These are phyloP conservation scores for Chloris gayana DNA, from an alignment of 176 grass and related monocot species.

Conservation along the genomic window DNA sequence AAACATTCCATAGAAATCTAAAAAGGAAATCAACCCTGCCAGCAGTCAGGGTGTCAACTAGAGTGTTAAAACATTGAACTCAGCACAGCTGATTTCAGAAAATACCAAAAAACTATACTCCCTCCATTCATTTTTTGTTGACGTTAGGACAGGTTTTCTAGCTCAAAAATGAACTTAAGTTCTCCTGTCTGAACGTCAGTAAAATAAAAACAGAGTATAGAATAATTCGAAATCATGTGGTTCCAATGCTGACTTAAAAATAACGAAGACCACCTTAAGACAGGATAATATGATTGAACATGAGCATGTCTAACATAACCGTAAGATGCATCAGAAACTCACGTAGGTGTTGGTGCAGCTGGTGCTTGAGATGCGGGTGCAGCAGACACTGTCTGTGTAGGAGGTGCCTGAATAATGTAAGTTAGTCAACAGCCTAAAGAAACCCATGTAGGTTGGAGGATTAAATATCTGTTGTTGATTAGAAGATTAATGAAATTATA, in stretches of 20 bases:
- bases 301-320: not conserved
- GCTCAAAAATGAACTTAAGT: too few species aligned
- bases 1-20: not conserved
- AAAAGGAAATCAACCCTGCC: not conserved
- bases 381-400: constrained; percentile 57
- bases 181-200: too few species aligned
- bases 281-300: not conserved
- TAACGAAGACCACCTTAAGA: not conserved
- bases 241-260: not conserved
- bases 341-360: constrained; percentile 49
- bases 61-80: not conserved
- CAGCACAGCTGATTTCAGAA: not conserved
- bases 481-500: not conserved
- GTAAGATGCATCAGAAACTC: constrained; percentile 34
- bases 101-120: not conserved
- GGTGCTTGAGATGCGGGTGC: constrained; percentile 56
- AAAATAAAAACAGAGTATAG: not conserved
- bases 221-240: not conserved
- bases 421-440: constrained; percentile 14
- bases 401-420: constrained; percentile 46
- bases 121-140: too few species aligned
- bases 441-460: not conserved
- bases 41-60: constrained; percentile 1
- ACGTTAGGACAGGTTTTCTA: too few species aligned
- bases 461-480: not conserved